Evolutionary conservation across 2,329 filamentous ascomycete species (phyloP), one percentile per base, ranked within the genome.

Genomic region (Monilinia vaccinii-corymbosi): DNA sequence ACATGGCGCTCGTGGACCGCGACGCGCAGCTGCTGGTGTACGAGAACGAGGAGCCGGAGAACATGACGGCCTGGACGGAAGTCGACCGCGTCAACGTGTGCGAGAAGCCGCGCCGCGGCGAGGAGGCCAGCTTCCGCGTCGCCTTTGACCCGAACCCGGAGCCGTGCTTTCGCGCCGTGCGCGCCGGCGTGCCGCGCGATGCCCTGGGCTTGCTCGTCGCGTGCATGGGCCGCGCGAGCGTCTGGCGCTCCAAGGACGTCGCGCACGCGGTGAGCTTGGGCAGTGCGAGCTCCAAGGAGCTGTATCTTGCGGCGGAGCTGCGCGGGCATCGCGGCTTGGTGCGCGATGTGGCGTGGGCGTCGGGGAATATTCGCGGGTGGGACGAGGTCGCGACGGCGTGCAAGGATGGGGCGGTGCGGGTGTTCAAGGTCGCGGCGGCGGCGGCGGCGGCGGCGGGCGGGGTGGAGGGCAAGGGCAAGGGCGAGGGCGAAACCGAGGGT

Each of bases 311-410:
- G 0, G 85, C 87, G 23, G 87, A 91, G 70, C 77, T 97, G 18
- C 78, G 79, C 34, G 85, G 85, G 1, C 89, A 96, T 67, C 80
- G 83, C 9, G 85, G 86, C 0, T 79, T 97, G 44, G 88, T 97
- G 8, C 81, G 93, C 51, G 92, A 97, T 71, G 83, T 97, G 1
- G 87, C 90, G 2, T 99, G 94, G 94, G 91, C 93, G 1, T 88
- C 91, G 51, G 93, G 91, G 14, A 95, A 91, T 65, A 91, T 95
- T 68, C 79, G 92, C 44, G 93, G 93, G 1, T 93, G 90, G 72
- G 94, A 99, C 72, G 81, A 93, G 60, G 82, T 97, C 67, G 94
- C 93, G 3, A 95, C 92, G 7, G 93, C 91, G 2, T 94, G 90
- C 71, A 95, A 95, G 73, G 94, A 99, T 71, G 93, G 94, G 3